phyloP scores from a whole-genome alignment of 306 rosid genomes.

The Trifolium fragiferum region DNA sequence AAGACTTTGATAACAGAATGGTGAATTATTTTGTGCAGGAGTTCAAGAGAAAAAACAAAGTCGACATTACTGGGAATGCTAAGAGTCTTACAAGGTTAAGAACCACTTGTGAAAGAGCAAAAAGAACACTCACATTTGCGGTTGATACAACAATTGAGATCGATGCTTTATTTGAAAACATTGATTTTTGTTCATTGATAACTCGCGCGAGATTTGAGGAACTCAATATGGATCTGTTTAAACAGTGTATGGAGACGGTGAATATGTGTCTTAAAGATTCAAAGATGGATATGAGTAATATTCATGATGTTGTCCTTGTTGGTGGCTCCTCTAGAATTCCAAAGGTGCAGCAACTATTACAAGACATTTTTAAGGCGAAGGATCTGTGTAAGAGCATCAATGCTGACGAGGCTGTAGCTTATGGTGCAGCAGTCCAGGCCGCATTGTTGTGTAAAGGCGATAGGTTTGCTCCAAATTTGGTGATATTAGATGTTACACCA shows the following conservation, averaged over 20 bases:
- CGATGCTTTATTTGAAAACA: not conserved
- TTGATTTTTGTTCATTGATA: not conserved
- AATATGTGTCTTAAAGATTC: not conserved
- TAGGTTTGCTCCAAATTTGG: not conserved
- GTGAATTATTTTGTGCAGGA: too few species aligned
- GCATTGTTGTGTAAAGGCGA: not conserved
- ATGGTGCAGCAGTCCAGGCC: not conserved
- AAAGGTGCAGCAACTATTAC: not conserved
- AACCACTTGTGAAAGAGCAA: not conserved
- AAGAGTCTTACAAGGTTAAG: not conserved
- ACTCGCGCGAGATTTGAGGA: not conserved
- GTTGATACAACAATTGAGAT: not conserved
- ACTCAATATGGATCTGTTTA: not conserved
- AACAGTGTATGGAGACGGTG: not conserved
- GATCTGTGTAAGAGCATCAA: not conserved
- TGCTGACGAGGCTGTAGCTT: not conserved
- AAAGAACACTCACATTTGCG: not conserved
- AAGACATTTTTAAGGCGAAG: not conserved
- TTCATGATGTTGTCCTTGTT: not conserved
- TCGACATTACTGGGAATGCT: too few species aligned
- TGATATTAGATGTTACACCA: not conserved
- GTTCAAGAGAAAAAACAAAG: too few species aligned
- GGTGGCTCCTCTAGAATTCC: not conserved
- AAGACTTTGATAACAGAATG: too few species aligned
- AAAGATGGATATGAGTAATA: not conserved